These are phyloP conservation scores for Saccharum spontaneum DNA, from an alignment of 176 grass and related monocot species.

Conservation along the genomic window DNA sequence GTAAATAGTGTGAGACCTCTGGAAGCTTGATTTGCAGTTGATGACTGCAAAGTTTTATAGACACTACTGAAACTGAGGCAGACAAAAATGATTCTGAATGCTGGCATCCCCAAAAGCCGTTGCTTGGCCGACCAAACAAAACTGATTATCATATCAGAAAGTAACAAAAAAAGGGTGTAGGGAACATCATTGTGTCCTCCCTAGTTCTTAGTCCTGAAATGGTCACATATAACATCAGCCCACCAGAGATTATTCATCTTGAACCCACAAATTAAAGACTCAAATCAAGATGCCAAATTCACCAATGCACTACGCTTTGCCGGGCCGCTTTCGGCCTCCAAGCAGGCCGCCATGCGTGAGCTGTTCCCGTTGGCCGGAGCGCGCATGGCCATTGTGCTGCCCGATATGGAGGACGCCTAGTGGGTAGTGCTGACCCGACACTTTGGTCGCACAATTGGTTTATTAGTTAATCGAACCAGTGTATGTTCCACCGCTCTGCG, in stretches of 20 bases:
- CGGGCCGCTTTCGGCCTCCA: too few relatives aligned
- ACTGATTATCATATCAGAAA: conserved; percentile 1
- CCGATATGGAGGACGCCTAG: too few relatives aligned
- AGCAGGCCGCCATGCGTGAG: too few relatives aligned
- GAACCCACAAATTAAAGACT: conserved; percentile 23
- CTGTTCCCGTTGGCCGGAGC: too few relatives aligned
- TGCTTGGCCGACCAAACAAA: conserved; percentile 29
- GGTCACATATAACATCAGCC: neutral
- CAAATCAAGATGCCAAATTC: conserved; percentile 27
- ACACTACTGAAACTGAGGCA: neutral
- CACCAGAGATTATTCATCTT: neutral
- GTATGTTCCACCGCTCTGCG: too few relatives aligned
- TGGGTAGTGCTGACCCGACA: too few relatives aligned
- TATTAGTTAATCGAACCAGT: too few relatives aligned
- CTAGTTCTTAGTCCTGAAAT: conserved; percentile 17
- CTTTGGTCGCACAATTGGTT: too few relatives aligned
- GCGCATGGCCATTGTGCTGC: too few relatives aligned
- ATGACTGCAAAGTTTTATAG: neutral
- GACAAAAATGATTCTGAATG: conserved; percentile 26
- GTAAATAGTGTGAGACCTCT: neutral
- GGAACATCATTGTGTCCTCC: conserved; percentile 23
- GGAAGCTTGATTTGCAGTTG: neutral
- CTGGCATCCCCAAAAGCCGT: conserved; percentile 28
- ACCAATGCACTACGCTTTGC: conserved; percentile 17
- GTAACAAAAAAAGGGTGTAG: neutral